Base-by-base conservation (phyloP, 192 early-diverging fungal species). In the Coemansia sp. region DNA sequence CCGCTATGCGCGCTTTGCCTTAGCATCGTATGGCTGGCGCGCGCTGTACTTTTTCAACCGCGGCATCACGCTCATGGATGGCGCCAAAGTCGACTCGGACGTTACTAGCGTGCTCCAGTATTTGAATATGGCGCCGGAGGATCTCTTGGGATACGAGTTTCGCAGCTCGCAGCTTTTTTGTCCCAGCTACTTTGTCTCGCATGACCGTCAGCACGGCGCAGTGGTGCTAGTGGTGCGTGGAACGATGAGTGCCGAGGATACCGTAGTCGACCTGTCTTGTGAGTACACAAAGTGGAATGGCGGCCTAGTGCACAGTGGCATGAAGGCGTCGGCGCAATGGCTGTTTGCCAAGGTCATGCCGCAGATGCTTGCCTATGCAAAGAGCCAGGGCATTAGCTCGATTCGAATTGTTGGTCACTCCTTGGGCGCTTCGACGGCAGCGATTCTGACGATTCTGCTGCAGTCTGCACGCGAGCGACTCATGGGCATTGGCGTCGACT, bases 221-320 rank as follows among this genome's bases (percentile, higher is more conserved):
- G 82, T 92, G 18, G 88, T 90, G 12, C 66, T 92, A 9, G 83
- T 82, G 4, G 89, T 90, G 39, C 76, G 91, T 45, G 91, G 91
- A 7, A 89, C 88, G 0, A 89, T 90, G 90, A 91, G 89, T 45
- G 80, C 85, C 0, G 86, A 89, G 64, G 91, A 93, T 62, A 88
- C 90, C 1, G 63, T 93, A 30, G 90, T 91, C 0, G 91, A 93
- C 69, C 65, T 93, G 18, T 87, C 86, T 0, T 93, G 90, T 63
- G 89, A 90, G 68, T 93, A 93, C 67, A 82, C 87, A 49, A 89
- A 87, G 37, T 92, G 89, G 90, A 85, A 87, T 53, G 91, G 90
- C 47, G 91, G 91, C 0, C 74, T 91, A 13, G 88, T 92, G 37
- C 91, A 93, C 58, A 85, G 85, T 50, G 91, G 91, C 5, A 89